Conservation (phyloP, 1,284 basidiomycete species). For the Pseudozyma pruni region DNA sequence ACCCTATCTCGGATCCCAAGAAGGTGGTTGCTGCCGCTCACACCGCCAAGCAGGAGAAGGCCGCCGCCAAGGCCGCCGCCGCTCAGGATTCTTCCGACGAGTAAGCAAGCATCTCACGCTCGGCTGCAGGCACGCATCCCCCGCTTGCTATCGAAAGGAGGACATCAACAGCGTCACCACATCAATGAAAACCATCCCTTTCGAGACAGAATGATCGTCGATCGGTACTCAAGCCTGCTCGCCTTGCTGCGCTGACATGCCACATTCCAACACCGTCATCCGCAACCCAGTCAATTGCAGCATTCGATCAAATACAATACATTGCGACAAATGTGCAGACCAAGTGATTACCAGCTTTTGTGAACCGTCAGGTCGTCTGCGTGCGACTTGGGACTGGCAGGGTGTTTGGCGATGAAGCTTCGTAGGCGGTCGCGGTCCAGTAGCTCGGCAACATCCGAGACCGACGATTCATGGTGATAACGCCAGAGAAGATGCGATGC, state of each 20-base stretch:
- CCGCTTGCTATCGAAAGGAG: too few species aligned
- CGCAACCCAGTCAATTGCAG: conserved; percentile 6
- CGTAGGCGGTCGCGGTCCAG: conserved; percentile 25
- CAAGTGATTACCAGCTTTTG: background rate
- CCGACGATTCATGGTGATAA: conserved; percentile 34
- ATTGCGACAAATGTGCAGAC: background rate
- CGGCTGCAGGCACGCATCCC: background rate
- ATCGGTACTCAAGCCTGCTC: too few species aligned
- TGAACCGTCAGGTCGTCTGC: background rate
- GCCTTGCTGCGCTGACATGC: too few species aligned
- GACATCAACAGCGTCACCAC: too few species aligned
- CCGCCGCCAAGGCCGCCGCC: conserved; percentile 20
- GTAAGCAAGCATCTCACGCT: conserved; percentile 1
- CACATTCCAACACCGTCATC: too few species aligned
- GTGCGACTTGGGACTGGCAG: background rate
- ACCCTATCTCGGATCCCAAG: conserved; percentile 47
- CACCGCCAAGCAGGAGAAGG: conserved; percentile 44
- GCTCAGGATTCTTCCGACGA: conserved; percentile 15
- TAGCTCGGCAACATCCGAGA: conserved; percentile 6
- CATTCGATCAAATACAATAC: conserved; percentile 7
- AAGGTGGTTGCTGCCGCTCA: conserved; percentile 39
- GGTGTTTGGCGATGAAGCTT: conserved; percentile 6
- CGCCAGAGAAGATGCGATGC: conserved; percentile 54
- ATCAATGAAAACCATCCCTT: too few species aligned
- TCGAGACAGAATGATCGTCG: too few species aligned